Conservation (phyloP, 228 moss, liverwort and hornwort species). For the Sphagnum fallax region DNA sequence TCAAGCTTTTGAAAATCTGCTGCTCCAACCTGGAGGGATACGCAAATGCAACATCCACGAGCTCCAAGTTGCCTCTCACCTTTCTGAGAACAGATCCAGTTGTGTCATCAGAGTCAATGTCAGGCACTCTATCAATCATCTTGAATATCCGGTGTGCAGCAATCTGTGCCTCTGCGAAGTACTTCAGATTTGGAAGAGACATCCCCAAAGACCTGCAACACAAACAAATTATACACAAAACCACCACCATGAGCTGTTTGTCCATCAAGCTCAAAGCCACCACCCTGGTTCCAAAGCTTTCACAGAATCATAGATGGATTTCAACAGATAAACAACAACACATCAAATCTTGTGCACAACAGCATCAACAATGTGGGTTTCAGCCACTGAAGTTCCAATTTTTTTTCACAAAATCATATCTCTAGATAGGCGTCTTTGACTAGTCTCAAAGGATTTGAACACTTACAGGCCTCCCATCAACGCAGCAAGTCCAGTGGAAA, state of each 20-base stretch:
- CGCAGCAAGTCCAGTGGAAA: slow-evolving; percentile 29
- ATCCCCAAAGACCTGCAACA: slow-evolving; percentile 34
- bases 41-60: slow-evolving; percentile 22
- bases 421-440: no score
- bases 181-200: slow-evolving; percentile 29
- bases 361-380: no score
- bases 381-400: no score
- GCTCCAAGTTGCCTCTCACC: slow-evolving; percentile 27
- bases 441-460: no score
- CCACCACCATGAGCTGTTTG: no score
- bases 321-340: no score
- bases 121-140: slow-evolving; percentile 35
- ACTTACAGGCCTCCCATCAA: slow-evolving; percentile 43
- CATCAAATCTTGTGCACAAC: no score
- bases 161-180: slow-evolving; percentile 32
- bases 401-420: no score
- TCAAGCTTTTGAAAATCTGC: slow-evolving; percentile 35
- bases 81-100: slow-evolving; percentile 22
- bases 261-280: no score
- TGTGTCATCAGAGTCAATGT: slow-evolving; percentile 34
- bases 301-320: no score
- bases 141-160: slow-evolving; percentile 34
- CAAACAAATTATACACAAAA: no score
- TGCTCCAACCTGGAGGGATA: slow-evolving; percentile 40
- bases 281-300: no score